Base-by-base conservation (phyloP, 2,329 filamentous ascomycete species). In the Thelonectria rubi region DNA sequence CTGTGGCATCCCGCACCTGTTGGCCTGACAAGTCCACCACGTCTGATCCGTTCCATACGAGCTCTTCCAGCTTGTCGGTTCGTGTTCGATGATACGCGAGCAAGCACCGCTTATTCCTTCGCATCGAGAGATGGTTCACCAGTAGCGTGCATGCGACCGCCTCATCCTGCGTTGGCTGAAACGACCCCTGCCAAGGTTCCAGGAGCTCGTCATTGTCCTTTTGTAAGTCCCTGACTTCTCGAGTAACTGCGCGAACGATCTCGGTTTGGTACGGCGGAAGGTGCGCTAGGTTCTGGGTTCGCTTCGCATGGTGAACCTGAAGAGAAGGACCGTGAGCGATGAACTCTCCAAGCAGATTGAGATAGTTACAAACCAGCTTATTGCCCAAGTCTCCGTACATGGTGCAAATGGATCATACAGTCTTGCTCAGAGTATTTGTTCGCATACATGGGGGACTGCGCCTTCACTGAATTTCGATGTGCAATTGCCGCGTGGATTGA, bases 261-360 rank as follows among this genome's bases (percentile, higher is more conserved):
- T 98, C 95, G 26, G 93, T 90, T 78, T 97, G 93, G 76, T 98
- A 98, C 3, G 93, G 90, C 1, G 95, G 95, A 3, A 99, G 86
- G 75, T 96, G 88, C 32, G 89, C 81, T 58, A 99, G 87, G 67
- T 92, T 91, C 78, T 95, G 93, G 17, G 92, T 97, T 75, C 95
- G 88, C 84, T 98, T 98, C 76, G 95, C 95, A 82, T 98, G 92
- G 82, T 94, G 91, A 70, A 96, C 94, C 92, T 97, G 68, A 20
- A 48, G 48, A 26, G 47, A 49, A 53, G 62, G 68, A 47, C 55
- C 30, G 53, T 47, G 37, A 62, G 49, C 37, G 21, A 20, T 32
- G n/a, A 3, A 47, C n/a, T 42, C 17, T 5, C 39, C 43, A 39
- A 48, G 34, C 61, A 53, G 55, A 17, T 37, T 17, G 14, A 14